Evolutionary conservation across 1,284 basidiomycete species (phyloP), one percentile per base, ranked within the genome.

Genomic region (Ganoderma meredithae): DNA sequence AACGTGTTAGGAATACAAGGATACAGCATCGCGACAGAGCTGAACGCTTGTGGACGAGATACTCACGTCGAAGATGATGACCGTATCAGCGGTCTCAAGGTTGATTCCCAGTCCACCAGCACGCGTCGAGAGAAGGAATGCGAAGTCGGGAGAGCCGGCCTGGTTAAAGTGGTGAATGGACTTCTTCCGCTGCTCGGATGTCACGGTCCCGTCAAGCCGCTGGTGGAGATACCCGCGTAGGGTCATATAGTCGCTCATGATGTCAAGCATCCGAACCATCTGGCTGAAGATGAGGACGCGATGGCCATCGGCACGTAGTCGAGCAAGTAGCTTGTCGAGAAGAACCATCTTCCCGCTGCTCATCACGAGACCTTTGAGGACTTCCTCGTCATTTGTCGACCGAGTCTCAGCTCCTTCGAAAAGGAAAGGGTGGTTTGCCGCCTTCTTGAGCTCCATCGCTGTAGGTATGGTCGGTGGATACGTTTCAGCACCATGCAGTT

Each of bases 41-140:
- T 60, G 41, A 31, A 65, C 69, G 63, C 62, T 67, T 67, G 49
- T 25, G 65, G 69, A 67, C 40, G 47, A 36, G 36, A 62, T 52
- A 83, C 93, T 82, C 79, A 95, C 95, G 86, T 99, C 97, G 79
- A 98, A 99, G 79, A 99, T 99, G 81, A 99, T 97, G 76, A 99
- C 97, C 1, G 97, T 99, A 81, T 99, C 92, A 13, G 97, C 97
- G 44, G 96, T 97, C 83, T 98, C 97, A 70, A 99, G 84, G 81
- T 99, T 99, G 88, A 99, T 99, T 71, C 98, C 98, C 58, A 99
- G 86, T 63, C 98, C 98, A 76, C 98, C 98, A 47, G 98, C 98
- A 71, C 98, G 91, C 17, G 98, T 99, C 17, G 96, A 98, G 12
- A 99, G 86, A 72, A 99, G 80, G 80, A 92, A 92, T 10, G 90